phyloP scores from a whole-genome alignment of 2,329 filamentous ascomycete genomes.

The Periconia digitata region DNA sequence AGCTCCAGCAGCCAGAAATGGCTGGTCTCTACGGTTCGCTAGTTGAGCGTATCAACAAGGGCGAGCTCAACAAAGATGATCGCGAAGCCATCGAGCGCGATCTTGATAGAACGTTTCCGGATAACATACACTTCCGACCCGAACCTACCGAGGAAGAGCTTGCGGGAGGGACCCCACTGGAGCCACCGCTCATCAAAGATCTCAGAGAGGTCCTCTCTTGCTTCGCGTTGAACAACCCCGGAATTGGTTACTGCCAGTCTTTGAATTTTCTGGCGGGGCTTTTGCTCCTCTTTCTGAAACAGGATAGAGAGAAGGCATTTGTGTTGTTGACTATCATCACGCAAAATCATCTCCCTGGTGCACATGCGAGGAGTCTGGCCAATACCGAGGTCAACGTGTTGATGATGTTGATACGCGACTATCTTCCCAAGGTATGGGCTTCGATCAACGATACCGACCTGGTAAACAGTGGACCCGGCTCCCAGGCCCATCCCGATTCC shows the following conservation, averaged over 20 bases:
- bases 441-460: slow-evolving; percentile 80
- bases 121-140: slow-evolving; percentile 89
- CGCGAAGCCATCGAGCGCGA: slow-evolving; percentile 92
- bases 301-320: slow-evolving; percentile 87
- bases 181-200: slow-evolving; percentile 78
- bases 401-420: slow-evolving; percentile 82
- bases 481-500: slow-evolving; percentile 35
- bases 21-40: slow-evolving; percentile 72
- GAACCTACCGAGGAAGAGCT: slow-evolving; percentile 36
- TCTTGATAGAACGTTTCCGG: slow-evolving; percentile 89
- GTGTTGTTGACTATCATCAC: slow-evolving; percentile 94
- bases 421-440: slow-evolving; percentile 79
- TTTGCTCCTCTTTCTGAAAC: slow-evolving; percentile 77
- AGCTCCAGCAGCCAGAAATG: slow-evolving; percentile 68
- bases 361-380: slow-evolving; percentile 85
- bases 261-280: slow-evolving; percentile 93
- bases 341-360: slow-evolving; percentile 82
- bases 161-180: slow-evolving; percentile 44
- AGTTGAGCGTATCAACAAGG: slow-evolving; percentile 65
- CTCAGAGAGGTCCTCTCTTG: slow-evolving; percentile 84
- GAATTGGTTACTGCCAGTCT: slow-evolving; percentile 93
- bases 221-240: slow-evolving; percentile 87
- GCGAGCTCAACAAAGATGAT: slow-evolving; percentile 68
- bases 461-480: slow-evolving; percentile 38
- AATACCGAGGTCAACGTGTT: slow-evolving; percentile 93